Evolutionary conservation across 805 yeast species (phyloP).

Genomic region (Jamesozyma gamospora): DNA sequence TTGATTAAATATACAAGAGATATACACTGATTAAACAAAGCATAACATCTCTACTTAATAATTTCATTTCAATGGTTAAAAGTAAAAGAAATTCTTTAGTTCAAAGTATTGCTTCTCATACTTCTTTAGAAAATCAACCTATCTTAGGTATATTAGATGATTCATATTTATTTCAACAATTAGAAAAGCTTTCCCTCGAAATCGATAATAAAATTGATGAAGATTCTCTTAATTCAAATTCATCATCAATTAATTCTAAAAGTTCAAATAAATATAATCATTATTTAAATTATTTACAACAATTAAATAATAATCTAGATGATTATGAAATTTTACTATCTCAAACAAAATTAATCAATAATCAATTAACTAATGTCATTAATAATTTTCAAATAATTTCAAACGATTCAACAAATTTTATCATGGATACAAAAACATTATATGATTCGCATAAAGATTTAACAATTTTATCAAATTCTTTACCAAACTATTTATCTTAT

Average conservation of each 20-base stretch:
- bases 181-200: constrained; percentile 13
- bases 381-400: constrained; percentile 28
- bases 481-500: constrained; percentile 46
- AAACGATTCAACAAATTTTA: constrained; percentile 29
- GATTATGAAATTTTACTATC: constrained; percentile 35
- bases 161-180: constrained; percentile 14
- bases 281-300: constrained; percentile 11
- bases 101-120: constrained; percentile 45
- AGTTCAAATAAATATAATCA: background rate
- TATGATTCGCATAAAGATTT: constrained; percentile 39
- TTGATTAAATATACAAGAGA: too few relatives aligned
- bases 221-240: background rate
- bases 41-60: too few relatives aligned
- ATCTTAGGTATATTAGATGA: constrained; percentile 22
- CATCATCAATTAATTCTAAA: background rate
- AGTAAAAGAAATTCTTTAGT: constrained; percentile 55
- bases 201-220: background rate
- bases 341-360: constrained; percentile 28
- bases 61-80: constrained; percentile 30
- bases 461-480: constrained; percentile 43
- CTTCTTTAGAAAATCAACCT: constrained; percentile 9
- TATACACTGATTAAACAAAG: too few relatives aligned
- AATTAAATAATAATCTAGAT: constrained; percentile 27
- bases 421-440: constrained; percentile 37
- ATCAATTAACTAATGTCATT: constrained; percentile 22